Base-by-base conservation (phyloP, 164 flowering plant species). In the Vitis amurensis region DNA sequence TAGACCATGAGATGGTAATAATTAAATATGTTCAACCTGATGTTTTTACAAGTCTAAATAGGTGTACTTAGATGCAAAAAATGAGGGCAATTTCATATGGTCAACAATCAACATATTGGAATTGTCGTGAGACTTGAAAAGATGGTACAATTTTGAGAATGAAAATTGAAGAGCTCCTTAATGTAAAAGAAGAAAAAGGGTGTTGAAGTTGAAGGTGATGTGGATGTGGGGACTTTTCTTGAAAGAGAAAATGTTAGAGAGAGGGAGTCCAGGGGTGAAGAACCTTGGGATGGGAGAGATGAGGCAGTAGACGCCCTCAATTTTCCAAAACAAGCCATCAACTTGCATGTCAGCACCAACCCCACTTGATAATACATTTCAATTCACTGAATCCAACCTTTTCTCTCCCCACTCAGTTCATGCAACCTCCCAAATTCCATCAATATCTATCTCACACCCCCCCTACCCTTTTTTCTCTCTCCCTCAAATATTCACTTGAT, bases 381-480 rank as follows among this genome's bases (percentile, higher is more conserved):
- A 71, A 77, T 84, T 67, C 88, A 82, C 72, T 82, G 88, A 69
- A 85, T 80, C 86, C 69, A 64, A 23, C 85, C 78, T n/a, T 6
- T 13, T 48, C 50, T 31, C 62, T 53, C 65, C 68, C 72, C 72
- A 74, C 60, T 53, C 62, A 62, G 59, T 52, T 64, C 50, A 31
- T 61, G 63, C 2, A 68, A 29, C 47, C 50, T 50, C 31, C 57
- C 67, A 59, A 61, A 59, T 53, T 9, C 70, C 67, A 53, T 55
- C 67, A 50, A 59, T 50, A 29, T 70, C 8, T 11, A 17, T 15
- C n/a, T 14, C 37, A 9, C 48, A 16, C 47, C 50, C 60, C 49
- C 27, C 27, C 27, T 23, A 0, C 27, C 27, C 27, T 23, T 23
- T 23, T 23, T 23, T 23, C 27, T 16, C 15, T 6, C 12, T 19